Conservation (phyloP, 2,329 filamentous ascomycete genomes). For the Fusarium buharicum region DNA sequence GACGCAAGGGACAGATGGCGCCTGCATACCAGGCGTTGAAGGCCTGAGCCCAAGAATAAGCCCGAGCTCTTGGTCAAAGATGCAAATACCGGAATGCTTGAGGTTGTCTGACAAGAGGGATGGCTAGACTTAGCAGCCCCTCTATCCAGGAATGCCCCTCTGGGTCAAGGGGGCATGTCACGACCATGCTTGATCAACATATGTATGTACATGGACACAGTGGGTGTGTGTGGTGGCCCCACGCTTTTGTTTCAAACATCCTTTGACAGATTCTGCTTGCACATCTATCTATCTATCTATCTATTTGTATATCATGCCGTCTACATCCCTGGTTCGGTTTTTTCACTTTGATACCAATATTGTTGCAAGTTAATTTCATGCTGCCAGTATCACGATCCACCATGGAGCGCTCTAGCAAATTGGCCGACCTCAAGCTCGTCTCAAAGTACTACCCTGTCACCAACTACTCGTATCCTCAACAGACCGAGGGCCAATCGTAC, state of each 20-base stretch:
- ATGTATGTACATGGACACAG: conserved; percentile 23
- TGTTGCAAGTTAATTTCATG: conserved; percentile 41
- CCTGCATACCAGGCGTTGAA: conserved; percentile 40
- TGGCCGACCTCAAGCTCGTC: conserved; percentile 53
- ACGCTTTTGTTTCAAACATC: conserved; percentile 43
- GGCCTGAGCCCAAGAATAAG: conserved; percentile 30
- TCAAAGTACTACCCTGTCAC: conserved; percentile 54
- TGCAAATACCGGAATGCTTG: conserved; percentile 36
- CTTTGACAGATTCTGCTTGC: conserved; percentile 35
- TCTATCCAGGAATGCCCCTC: conserved; percentile 47
- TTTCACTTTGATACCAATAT: conserved; percentile 32
- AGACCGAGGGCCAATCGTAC: conserved; percentile 39
- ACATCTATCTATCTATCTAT: conserved; percentile 41
- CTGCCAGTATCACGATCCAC: conserved; percentile 36
- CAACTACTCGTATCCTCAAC: conserved; percentile 55
- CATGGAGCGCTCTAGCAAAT: conserved; percentile 53
- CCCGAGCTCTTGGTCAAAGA: conserved; percentile 30
- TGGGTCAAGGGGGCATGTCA: conserved; percentile 35
- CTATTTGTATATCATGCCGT: conserved; percentile 47
- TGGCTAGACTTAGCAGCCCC: conserved; percentile 37
- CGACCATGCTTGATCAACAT: conserved; percentile 26
- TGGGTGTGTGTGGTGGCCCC: conserved; percentile 41
- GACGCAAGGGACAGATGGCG: conserved; percentile 41
- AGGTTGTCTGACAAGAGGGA: conserved; percentile 38
- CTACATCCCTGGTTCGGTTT: conserved; percentile 39